Conservation (phyloP, 2,329 filamentous ascomycete species). For the Hirsutella rhossiliensis region DNA sequence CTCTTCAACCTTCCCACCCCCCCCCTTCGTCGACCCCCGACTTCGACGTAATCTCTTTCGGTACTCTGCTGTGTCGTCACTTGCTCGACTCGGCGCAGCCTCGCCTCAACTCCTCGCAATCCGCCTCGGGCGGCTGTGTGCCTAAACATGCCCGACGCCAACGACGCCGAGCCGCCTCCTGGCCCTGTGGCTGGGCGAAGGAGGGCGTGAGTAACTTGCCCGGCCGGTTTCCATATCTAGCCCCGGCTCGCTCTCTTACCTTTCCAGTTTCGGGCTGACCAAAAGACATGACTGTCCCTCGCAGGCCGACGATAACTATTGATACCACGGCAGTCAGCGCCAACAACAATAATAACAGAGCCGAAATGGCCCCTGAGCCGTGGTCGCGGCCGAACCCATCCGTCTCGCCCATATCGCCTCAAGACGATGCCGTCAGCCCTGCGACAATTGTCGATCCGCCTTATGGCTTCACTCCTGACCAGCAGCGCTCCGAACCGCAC, state of each 20-base stretch:
- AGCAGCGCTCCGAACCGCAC: slow-evolving; percentile 29
- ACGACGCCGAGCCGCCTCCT: slow-evolving; percentile 8
- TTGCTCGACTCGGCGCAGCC: slow-evolving; percentile 1
- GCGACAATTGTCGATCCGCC: slow-evolving; percentile 21
- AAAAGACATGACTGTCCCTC: slow-evolving; percentile 2
- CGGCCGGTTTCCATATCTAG: neutral
- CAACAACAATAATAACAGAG: slow-evolving; percentile 8
- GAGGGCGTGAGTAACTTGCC: slow-evolving; percentile 23
- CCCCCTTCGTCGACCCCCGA: too few relatives aligned
- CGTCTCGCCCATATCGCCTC: slow-evolving; percentile 21
- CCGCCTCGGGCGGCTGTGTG: slow-evolving; percentile 7
- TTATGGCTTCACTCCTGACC: slow-evolving; percentile 12
- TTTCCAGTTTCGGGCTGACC: neutral
- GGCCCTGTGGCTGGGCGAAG: slow-evolving; percentile 13
- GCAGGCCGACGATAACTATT: slow-evolving; percentile 42
- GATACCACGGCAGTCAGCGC: slow-evolving; percentile 32
- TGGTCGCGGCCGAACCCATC: slow-evolving; percentile 2
- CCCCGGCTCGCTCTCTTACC: neutral
- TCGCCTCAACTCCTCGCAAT: slow-evolving; percentile 1
- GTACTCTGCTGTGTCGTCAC: neutral
- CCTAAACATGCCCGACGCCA: slow-evolving; percentile 10
- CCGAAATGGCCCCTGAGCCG: slow-evolving; percentile 16
- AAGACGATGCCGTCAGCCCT: slow-evolving; percentile 29
- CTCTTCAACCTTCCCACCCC: neutral
- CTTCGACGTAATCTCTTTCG: neutral